Base-by-base conservation (phyloP, 352 stramenopile genomes). In the Phytophthora europaea region DNA sequence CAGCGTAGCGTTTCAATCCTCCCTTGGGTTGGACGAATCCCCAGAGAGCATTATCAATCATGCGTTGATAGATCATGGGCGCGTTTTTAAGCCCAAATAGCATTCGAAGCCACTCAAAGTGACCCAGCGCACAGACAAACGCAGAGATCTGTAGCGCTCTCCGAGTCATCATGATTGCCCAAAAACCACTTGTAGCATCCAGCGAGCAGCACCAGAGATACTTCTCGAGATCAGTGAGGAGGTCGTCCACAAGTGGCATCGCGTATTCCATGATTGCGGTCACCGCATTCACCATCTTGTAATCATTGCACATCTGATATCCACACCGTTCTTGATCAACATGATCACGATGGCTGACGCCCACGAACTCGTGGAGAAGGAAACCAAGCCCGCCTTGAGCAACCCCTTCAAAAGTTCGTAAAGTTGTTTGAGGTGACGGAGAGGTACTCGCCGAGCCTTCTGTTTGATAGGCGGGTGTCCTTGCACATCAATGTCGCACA, bases 81-180 rank as follows among this genome's bases (percentile, higher is more conserved):
- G 47, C 20, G 22, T 33, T 54, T 9, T 54, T 54, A 2, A 54
- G 10, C 1, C 47, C 47, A 20, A 54, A 54, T 3, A 20, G 47
- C 47, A 54, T 54, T 6, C 47, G 8, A 7, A 54, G 47, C 47
- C 47, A 54, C 47, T 54, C 47, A 15, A 54, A 54, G 4, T 54
- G 47, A 7, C 47, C 47, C 10, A 54, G 20, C 6, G 47, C 47
- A 10, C 47, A 54, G n/a, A 54, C 47, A 33, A 54, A 33, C 8
- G 20, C 47, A 5, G 47, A 54, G 10, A 54, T 16, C 47, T 54
- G 9, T 6, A 20, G 10, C 5, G 20, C 47, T 15, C 47, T 26
- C 22, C 28, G 47, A 0, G 47, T 33, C 20, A 54, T 54, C 47
- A 54, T 54, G 10, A 54, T 28, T 6, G 47, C 47, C 47, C 47